Evolutionary conservation across 1,284 basidiomycete species (phyloP).

Genomic region (Laetiporus sulphureus): DNA sequence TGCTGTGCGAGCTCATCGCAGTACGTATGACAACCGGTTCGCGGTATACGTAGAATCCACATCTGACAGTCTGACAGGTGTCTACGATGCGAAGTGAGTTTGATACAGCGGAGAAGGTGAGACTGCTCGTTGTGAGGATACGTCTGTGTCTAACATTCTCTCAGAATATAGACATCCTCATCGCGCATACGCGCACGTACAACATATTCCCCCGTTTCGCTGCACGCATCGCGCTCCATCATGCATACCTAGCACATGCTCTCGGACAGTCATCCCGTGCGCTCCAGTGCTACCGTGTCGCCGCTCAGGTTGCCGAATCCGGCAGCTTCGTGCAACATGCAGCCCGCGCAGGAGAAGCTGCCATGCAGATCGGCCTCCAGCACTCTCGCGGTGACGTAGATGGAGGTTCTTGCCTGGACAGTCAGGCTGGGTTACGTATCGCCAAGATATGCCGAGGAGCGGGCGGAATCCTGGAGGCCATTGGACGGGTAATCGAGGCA

Average conservation of each 20-base stretch:
- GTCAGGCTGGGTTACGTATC: slow-evolving; percentile 29
- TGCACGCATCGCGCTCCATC: slow-evolving; percentile 56
- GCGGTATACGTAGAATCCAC: neutral
- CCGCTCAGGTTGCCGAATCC: slow-evolving; percentile 37
- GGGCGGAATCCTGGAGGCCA: slow-evolving; percentile 48
- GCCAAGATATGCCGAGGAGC: slow-evolving; percentile 36
- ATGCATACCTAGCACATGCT: slow-evolving; percentile 68
- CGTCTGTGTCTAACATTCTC: neutral
- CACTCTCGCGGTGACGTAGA: slow-evolving; percentile 12
- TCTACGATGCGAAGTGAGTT: slow-evolving; percentile 64
- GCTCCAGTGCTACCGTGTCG: slow-evolving; percentile 52
- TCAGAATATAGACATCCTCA: slow-evolving; percentile 46
- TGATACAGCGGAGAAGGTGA: slow-evolving; percentile 44
- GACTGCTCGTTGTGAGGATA: too few relatives aligned
- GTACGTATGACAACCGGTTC: slow-evolving; percentile 29
- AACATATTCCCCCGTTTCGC: slow-evolving; percentile 50
- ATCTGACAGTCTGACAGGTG: slow-evolving; percentile 32
- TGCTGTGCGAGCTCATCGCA: slow-evolving; percentile 58
- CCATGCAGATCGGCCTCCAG: slow-evolving; percentile 46
- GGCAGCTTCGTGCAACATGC: slow-evolving; percentile 50
- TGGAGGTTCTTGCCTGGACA: slow-evolving; percentile 13
- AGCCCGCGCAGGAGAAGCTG: slow-evolving; percentile 53
- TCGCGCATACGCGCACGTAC: slow-evolving; percentile 55
- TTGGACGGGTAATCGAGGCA: slow-evolving; percentile 48
- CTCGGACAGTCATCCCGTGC: slow-evolving; percentile 42